Evolutionary conservation across 148 eudicot genomes (phyloP).

Genomic region (Tetragonia tetragonoides): DNA sequence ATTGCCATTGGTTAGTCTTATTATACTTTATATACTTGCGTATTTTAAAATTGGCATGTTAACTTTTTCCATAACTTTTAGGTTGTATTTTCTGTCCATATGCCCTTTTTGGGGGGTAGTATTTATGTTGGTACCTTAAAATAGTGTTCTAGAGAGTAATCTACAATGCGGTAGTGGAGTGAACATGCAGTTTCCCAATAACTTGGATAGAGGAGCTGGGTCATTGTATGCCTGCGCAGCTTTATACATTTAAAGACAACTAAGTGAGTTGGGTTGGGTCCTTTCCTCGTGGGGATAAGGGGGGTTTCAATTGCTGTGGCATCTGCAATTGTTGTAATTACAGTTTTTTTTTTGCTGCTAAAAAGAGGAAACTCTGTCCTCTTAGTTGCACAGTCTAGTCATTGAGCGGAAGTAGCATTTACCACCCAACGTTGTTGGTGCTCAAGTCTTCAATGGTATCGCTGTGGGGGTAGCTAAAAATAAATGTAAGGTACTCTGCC

Average conservation of each 20-base stretch:
- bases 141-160: neutral
- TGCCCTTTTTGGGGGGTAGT: no score
- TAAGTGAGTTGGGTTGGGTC: neutral
- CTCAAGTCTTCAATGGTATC: neutral
- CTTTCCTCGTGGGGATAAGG: neutral
- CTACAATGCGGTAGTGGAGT: neutral
- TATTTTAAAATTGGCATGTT: neutral
- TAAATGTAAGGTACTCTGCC: no score
- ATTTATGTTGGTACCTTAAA: no score
- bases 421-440: neutral
- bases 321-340: neutral
- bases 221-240: neutral
- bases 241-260: neutral
- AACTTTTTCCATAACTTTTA: neutral
- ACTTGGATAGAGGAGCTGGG: neutral
- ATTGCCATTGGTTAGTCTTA: slow-evolving; percentile 83
- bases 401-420: neutral
- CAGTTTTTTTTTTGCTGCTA: neutral
- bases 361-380: neutral
- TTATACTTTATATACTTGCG: slow-evolving; percentile 11
- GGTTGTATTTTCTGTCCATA: neutral
- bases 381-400: neutral
- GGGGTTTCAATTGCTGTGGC: neutral
- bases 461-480: no score
- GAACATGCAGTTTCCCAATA: neutral